phyloP scores from a whole-genome alignment of 75 land plant genomes.

The Selaginella moellendorffii region DNA sequence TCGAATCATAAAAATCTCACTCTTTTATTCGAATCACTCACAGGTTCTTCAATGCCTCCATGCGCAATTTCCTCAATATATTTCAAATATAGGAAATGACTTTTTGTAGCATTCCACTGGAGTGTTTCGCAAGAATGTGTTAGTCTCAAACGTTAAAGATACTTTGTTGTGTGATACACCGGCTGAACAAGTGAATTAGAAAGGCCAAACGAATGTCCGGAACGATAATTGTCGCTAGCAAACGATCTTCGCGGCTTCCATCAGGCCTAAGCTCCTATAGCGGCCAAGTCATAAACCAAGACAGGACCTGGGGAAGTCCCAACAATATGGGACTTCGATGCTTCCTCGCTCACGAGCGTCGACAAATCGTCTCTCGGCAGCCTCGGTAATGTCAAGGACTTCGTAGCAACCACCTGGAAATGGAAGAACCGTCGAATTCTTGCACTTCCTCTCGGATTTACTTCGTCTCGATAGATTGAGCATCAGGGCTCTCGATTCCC shows the following conservation, averaged over 20 bases:
- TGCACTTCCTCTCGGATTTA: conserved; percentile 8
- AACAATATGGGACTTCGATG: conserved; percentile 56
- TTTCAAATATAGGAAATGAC: too few relatives aligned
- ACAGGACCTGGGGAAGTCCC: conserved; percentile 33
- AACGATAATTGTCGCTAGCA: conserved; percentile 73
- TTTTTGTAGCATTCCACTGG: conserved; percentile 96
- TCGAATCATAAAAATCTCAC: too few relatives aligned
- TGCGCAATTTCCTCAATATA: too few relatives aligned
- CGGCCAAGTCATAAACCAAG: background rate
- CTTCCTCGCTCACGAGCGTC: conserved; percentile 40
- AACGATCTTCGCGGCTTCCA: conserved; percentile 41
- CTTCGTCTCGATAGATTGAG: conserved; percentile 77
- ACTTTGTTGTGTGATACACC: conserved; percentile 99
- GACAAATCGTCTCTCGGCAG: conserved; percentile 34
- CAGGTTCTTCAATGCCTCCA: too few relatives aligned
- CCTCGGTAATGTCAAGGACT: conserved; percentile 93
- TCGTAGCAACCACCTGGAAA: conserved; percentile 76
- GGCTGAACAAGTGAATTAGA: conserved; percentile 89
- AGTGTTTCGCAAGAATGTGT: conserved; percentile 94
- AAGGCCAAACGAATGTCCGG: conserved; percentile 75
- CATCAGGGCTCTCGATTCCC: too few relatives aligned
- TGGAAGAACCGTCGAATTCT: background rate
- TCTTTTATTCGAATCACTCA: too few relatives aligned
- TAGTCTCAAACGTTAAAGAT: conserved; percentile 2
- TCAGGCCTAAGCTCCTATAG: conserved; percentile 23